These are phyloP conservation scores for Penicillium argentinense DNA, from an alignment of 495 filamentous ascomycete genomes.

Conservation along the genomic window DNA sequence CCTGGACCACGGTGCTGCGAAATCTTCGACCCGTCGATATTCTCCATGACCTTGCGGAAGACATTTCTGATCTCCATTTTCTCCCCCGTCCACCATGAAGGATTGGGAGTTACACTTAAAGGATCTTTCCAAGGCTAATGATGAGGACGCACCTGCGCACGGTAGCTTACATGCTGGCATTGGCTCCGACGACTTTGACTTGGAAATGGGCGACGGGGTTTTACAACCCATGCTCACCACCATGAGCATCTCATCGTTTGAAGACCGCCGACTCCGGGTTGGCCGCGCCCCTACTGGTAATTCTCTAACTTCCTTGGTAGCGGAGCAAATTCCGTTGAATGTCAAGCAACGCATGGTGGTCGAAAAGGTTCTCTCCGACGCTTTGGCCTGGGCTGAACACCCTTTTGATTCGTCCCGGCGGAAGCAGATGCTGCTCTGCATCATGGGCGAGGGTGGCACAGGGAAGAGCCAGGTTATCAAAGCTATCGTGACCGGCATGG, in stretches of 20 bases:
- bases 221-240: background rate
- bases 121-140: background rate
- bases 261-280: background rate
- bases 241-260: background rate
- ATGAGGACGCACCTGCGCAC: background rate
- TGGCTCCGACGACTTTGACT: background rate
- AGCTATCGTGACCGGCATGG: conserved; percentile 6
- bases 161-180: background rate
- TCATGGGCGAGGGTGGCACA: conserved; percentile 1
- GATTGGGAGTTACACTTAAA: background rate
- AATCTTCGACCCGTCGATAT: too few relatives aligned
- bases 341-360: conserved; percentile 4
- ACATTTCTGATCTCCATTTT: too few relatives aligned
- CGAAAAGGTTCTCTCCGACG: conserved; percentile 2
- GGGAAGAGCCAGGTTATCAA: conserved; percentile 10
- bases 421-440: conserved; percentile 4
- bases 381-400: conserved; percentile 1
- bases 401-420: conserved; percentile 2
- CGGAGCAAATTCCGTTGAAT: conserved; percentile 1
- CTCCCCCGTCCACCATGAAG: too few relatives aligned
- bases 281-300: background rate
- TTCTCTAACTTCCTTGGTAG: background rate
- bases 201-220: background rate
- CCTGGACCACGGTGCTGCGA: too few relatives aligned
- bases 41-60: too few relatives aligned